Evolutionary conservation across 2,329 filamentous ascomycete species (phyloP).

Genomic region (Pestalotiopsis fici): DNA sequence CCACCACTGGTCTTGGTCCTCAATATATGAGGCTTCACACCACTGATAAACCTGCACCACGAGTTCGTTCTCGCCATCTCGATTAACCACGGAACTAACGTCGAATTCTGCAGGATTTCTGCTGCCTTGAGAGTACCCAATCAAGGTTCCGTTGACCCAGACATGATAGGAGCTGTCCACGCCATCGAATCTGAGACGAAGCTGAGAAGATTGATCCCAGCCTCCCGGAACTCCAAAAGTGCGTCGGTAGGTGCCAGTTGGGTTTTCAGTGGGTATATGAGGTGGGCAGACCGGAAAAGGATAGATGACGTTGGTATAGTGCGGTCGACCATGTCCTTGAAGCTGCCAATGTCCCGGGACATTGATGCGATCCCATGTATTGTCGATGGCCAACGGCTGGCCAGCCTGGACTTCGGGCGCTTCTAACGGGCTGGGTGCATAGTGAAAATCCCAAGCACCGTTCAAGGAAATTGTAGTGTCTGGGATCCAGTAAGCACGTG

Average conservation of each 20-base stretch:
- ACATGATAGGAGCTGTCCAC: conserved; percentile 73
- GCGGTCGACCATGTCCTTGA: conserved; percentile 66
- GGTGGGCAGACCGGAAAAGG: conserved; percentile 69
- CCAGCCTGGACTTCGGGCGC: conserved; percentile 37
- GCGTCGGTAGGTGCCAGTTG: conserved; percentile 63
- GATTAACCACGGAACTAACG: conserved; percentile 49
- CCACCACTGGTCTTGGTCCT: conserved; percentile 73
- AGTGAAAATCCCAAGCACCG: conserved; percentile 58
- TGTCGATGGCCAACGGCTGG: not conserved
- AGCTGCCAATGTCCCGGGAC: conserved; percentile 73
- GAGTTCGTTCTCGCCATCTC: conserved; percentile 50
- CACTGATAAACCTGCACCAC: conserved; percentile 71
- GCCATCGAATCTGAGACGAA: conserved; percentile 69
- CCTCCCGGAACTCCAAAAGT: conserved; percentile 52
- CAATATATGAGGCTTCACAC: conserved; percentile 69
- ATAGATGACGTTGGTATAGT: conserved; percentile 70
- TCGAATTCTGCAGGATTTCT: conserved; percentile 73
- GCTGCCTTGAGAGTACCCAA: conserved; percentile 70
- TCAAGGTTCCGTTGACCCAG: conserved; percentile 63
- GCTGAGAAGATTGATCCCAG: conserved; percentile 46
- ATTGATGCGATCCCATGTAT: conserved; percentile 50
- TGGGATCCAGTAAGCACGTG: conserved; percentile 55
- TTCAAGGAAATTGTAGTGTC: conserved; percentile 51
- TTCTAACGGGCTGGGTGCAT: conserved; percentile 44
- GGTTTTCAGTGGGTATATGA: conserved; percentile 61